Base-by-base conservation (phyloP, 2,329 filamentous ascomycete species). In the Aspergillus cejpii region DNA sequence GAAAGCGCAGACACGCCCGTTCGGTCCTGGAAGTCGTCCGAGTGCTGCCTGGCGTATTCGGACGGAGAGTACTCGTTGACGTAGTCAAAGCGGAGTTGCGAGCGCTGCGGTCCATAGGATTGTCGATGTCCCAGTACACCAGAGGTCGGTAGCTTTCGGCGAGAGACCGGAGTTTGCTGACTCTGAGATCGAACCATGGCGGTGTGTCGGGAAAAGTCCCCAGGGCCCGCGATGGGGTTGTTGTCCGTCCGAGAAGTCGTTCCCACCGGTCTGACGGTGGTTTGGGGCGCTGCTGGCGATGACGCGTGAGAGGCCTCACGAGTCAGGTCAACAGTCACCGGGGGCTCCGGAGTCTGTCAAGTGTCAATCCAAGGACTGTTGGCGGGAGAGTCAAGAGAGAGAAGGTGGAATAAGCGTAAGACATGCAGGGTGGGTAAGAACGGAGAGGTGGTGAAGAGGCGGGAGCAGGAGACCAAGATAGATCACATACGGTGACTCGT, bases 401-500 rank as follows among this genome's bases (percentile, higher is more conserved):
- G 46, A 47, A 39, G 43, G 47, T 45, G 31, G 44, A 49, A 43
- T 50, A 8, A 55, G 52, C 48, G 47, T 41, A 51, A 48, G 49
- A 55, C 50, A 49, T 54, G 53, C 43, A 54, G 50, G 47, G 56
- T 56, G 54, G 53, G 50, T 51, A 51, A 44, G 45, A 47, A 44
- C 48, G 52, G 49, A 51, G 8, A 57, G 48, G 42, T 45, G 53
- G 44, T 52, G 48, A 45, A 51, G 50, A 57, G 52, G 53, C 52
- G 57, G 55, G 55, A 65, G 57, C 56, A 66, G 63, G 62, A 58
- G 60, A 64, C 64, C 58, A 63, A 62, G 62, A 59, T 62, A 61
- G 60, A 62, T 61, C 56, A 69, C 68, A 59, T 71, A 71, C 68
- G 65, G 63, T 69, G 62, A 66, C 67, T 65, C 66, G 66, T 61